Evolutionary conservation across 306 rosid species (phyloP).

Genomic region (Lathyrus aphaca): DNA sequence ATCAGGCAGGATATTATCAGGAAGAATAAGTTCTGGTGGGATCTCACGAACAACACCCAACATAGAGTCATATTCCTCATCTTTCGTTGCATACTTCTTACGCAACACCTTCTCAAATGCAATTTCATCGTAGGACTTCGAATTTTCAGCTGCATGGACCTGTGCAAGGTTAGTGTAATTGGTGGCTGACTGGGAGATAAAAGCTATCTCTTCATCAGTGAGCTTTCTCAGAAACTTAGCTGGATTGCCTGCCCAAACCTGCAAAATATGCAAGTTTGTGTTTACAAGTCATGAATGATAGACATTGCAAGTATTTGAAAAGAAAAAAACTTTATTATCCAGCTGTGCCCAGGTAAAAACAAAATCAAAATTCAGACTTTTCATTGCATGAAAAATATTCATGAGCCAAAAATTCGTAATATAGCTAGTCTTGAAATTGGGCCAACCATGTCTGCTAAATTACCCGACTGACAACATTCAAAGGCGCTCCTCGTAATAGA

Average conservation of each 20-base stretch:
- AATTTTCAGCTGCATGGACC: constrained; percentile 94
- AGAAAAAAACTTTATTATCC: background rate
- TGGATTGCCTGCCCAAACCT: constrained; percentile 99
- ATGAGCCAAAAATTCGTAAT: background rate
- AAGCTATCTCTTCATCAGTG: constrained; percentile 79
- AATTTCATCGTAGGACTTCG: constrained; percentile 71
- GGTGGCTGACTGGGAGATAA: constrained; percentile 79
- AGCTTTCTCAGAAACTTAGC: constrained; percentile 94
- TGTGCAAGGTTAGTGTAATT: constrained; percentile 87
- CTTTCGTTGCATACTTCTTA: constrained; percentile 81
- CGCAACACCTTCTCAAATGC: constrained; percentile 85
- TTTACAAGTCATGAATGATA: constrained; percentile 11
- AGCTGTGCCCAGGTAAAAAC: background rate
- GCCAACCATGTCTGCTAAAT: constrained; percentile 20
- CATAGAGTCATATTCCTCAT: constrained; percentile 91
- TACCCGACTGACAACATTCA: constrained; percentile 7
- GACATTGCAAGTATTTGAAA: constrained; percentile 15
- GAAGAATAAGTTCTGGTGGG: constrained; percentile 80
- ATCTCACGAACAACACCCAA: constrained; percentile 82
- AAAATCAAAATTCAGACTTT: constrained; percentile 18
- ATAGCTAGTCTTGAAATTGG: constrained; percentile 26
- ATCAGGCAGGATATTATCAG: constrained; percentile 73
- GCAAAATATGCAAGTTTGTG: constrained; percentile 36
- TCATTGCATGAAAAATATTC: constrained; percentile 17
- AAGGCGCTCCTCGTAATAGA: background rate